A percentile compares a stretch with the other conserved stretches of the same genome.
Conservation (phyloP, 768 basidiomycete species). For the Lyophyllum semitale region DNA sequence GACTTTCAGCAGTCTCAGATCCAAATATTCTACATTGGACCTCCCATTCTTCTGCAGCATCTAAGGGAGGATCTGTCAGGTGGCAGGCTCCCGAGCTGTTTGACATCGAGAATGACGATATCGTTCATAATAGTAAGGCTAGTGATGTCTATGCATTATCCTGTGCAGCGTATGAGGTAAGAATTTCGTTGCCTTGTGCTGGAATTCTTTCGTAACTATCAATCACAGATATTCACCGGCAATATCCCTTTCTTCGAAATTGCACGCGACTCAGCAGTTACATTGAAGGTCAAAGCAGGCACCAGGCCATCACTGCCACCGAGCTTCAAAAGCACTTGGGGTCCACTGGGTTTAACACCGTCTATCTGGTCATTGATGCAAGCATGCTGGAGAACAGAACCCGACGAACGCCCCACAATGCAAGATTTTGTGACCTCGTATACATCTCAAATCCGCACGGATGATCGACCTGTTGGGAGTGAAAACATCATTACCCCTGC, state of each 20-base stretch:
- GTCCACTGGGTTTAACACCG: background rate
- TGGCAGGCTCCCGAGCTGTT: conserved; percentile 27
- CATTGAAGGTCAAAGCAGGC: conserved; percentile 17
- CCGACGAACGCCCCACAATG: background rate
- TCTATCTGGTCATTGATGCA: background rate
- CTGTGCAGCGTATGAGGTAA: conserved; percentile 3
- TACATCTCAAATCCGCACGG: background rate
- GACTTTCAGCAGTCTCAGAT: conserved; percentile 15
- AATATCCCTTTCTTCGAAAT: conserved; percentile 22
- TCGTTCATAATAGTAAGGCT: conserved; percentile 6
- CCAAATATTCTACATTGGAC: conserved; percentile 15
- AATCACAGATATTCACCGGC: conserved; percentile 19
- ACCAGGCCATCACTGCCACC: conserved; percentile 15
- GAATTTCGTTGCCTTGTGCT: background rate
- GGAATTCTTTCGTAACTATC: background rate
- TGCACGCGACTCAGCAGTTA: conserved; percentile 18
- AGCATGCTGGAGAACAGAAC: background rate
- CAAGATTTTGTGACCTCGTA: background rate
- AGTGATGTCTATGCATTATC: conserved; percentile 3
- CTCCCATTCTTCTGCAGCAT: conserved; percentile 9
- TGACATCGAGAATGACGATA: conserved; percentile 9
- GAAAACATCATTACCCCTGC: background rate
- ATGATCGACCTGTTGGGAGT: background rate
- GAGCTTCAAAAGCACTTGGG: conserved; percentile 1
- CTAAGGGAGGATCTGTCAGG: conserved; percentile 15